Percentiles rank a stretch among this genome's conserved stretches.
phyloP scores from a whole-genome alignment of 768 basidiomycete genomes.

The Leccinum pellstonianum region DNA sequence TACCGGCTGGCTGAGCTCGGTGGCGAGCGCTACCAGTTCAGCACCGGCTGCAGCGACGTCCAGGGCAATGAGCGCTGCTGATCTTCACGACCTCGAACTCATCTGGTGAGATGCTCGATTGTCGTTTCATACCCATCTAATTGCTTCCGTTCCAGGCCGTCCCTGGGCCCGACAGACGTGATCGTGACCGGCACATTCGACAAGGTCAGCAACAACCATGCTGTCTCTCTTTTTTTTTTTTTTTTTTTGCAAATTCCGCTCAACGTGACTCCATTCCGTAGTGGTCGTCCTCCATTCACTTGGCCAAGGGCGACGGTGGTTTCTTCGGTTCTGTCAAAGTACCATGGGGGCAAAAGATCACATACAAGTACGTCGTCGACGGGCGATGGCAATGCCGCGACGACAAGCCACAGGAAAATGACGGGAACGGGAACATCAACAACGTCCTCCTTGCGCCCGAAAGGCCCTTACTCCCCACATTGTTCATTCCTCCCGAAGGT shows the following conservation, averaged over 20 bases:
- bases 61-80: slow-evolving; percentile 31
- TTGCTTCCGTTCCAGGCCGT: slow-evolving; percentile 48
- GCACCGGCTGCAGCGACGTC: slow-evolving; percentile 22
- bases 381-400: slow-evolving; percentile 58
- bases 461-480: slow-evolving; percentile 33
- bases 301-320: slow-evolving; percentile 51
- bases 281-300: slow-evolving; percentile 62
- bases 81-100: slow-evolving; percentile 53
- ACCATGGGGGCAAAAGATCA: slow-evolving; percentile 61
- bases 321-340: slow-evolving; percentile 55
- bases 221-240: background rate
- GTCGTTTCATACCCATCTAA: slow-evolving; percentile 7
- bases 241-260: background rate
- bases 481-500: slow-evolving; percentile 1
- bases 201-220: slow-evolving; percentile 46
- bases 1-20: slow-evolving; percentile 2
- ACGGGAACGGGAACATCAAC: slow-evolving; percentile 65
- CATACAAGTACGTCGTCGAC: slow-evolving; percentile 83
- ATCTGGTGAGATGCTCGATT: slow-evolving; percentile 42
- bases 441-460: slow-evolving; percentile 60
- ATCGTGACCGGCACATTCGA: slow-evolving; percentile 80
- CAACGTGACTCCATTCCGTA: slow-evolving; percentile 20
- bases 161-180: slow-evolving; percentile 51
- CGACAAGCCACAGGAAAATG: slow-evolving; percentile 58
- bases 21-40: slow-evolving; percentile 6